A percentile compares a stretch with the other conserved stretches of the same genome.
These are phyloP conservation scores for Chaetomiaceae sp. DNA, from an alignment of 2,329 filamentous ascomycete species.

Conservation along the genomic window DNA sequence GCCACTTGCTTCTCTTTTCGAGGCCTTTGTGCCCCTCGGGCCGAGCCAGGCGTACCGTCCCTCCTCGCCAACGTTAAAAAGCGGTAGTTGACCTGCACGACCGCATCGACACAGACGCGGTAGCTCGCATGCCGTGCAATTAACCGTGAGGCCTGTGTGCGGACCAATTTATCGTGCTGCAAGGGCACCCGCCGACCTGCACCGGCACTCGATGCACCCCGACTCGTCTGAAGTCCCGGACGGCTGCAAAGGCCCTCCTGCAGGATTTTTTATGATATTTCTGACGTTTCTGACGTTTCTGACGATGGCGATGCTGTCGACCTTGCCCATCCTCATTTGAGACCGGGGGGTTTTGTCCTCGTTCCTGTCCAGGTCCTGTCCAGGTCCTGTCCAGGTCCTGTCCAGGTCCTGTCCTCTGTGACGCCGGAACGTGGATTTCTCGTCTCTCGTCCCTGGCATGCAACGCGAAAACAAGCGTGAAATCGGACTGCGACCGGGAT, in stretches of 20 bases:
- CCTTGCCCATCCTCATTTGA: constrained; percentile 11
- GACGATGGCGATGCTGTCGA: constrained; percentile 1
- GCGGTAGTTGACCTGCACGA: constrained; percentile 6
- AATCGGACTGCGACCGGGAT: constrained; percentile 16
- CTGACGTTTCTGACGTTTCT: too few relatives aligned
- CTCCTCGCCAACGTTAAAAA: too few relatives aligned
- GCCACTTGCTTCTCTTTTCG: background rate
- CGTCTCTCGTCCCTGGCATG: constrained; percentile 6
- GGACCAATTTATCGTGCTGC: constrained; percentile 11
- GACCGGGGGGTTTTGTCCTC: too few relatives aligned
- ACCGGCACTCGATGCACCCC: background rate
- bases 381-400: background rate
- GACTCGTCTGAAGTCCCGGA: background rate
- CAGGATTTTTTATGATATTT: too few relatives aligned
- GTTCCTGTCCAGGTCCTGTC: background rate
- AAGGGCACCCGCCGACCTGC: background rate
- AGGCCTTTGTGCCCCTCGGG: background rate
- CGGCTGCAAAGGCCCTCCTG: background rate
- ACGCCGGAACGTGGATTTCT: constrained; percentile 13
- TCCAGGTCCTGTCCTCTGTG: background rate
- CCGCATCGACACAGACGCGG: constrained; percentile 8
- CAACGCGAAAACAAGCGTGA: constrained; percentile 14
- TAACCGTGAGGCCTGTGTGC: constrained; percentile 5
- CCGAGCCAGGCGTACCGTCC: too few relatives aligned
- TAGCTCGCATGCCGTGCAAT: constrained; percentile 5